phyloP scores from a whole-genome alignment of 352 stramenopile genomes.

The Phytophthora cactorum region DNA sequence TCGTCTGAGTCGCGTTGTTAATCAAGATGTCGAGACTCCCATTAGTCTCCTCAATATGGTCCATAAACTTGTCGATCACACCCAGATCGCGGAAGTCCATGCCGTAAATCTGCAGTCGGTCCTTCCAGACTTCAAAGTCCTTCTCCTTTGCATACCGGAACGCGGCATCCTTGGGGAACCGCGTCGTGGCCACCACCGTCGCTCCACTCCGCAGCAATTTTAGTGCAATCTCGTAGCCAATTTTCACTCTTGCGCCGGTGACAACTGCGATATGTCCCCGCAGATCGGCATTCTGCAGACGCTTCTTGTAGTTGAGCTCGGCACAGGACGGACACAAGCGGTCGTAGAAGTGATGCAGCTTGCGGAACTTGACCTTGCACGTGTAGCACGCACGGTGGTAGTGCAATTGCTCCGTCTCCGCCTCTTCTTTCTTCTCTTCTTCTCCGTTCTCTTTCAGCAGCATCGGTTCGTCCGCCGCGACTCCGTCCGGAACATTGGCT shows the following conservation, averaged over 20 bases:
- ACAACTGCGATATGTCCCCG: constrained; percentile 86
- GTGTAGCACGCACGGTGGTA: constrained; percentile 94
- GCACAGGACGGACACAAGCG: constrained; percentile 94
- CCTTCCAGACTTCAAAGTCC: constrained; percentile 85
- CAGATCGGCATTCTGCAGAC: constrained; percentile 88
- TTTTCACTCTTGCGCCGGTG: constrained; percentile 95
- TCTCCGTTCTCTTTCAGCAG: constrained; percentile 22
- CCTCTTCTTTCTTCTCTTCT: constrained; percentile 10
- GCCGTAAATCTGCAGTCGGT: constrained; percentile 92
- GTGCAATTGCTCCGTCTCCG: constrained; percentile 62
- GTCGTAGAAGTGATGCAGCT: constrained; percentile 95
- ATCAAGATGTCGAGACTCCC: constrained; percentile 93
- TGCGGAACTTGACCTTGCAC: constrained; percentile 93
- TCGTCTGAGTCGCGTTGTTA: constrained; percentile 97
- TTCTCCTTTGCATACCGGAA: constrained; percentile 85
- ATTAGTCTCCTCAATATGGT: constrained; percentile 77
- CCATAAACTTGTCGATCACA: constrained; percentile 93
- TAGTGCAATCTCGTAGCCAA: constrained; percentile 94
- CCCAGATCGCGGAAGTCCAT: constrained; percentile 95
- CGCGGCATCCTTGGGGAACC: constrained; percentile 94
- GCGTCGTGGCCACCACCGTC: constrained; percentile 91
- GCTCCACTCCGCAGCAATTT: constrained; percentile 91
- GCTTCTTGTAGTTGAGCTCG: constrained; percentile 93
- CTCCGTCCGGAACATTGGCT: constrained; percentile 69
- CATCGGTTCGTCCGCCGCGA: constrained; percentile 42